Percentiles rank a stretch among this genome's conserved stretches.
Evolutionary conservation across 2,329 filamentous ascomycete genomes (phyloP).

Genomic region (Aureobasidium sp.): DNA sequence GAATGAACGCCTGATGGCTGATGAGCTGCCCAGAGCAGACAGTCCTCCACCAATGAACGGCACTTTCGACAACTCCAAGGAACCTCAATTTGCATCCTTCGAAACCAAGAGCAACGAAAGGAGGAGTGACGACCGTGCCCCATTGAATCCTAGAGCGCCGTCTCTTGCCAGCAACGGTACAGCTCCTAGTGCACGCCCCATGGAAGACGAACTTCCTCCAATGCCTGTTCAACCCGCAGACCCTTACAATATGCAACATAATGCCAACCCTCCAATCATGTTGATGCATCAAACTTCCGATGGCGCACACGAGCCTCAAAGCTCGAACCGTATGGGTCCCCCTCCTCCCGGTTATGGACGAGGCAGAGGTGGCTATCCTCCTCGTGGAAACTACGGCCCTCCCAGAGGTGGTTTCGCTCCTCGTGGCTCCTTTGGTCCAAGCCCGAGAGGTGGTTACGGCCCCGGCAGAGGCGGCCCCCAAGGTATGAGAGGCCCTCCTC

Average conservation of each 20-base stretch:
- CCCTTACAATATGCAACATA: conserved; percentile 25
- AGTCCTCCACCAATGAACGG: conserved; percentile 44
- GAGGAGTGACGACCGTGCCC: conserved; percentile 58
- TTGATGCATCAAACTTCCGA: conserved; percentile 40
- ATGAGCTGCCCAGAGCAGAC: conserved; percentile 37
- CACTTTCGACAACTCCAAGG: conserved; percentile 47
- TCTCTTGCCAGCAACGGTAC: conserved; percentile 36
- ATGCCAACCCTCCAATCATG: conserved; percentile 49
- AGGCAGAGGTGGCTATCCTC: conserved; percentile 21
- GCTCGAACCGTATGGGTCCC: conserved; percentile 26
- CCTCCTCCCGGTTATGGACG: conserved; percentile 20
- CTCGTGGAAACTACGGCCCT: conserved; percentile 13
- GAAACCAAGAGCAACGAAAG: conserved; percentile 51
- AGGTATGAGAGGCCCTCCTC: conserved; percentile 24
- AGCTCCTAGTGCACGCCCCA: conserved; percentile 26
- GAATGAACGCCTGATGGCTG: conserved; percentile 31
- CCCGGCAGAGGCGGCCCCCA: conserved; percentile 27
- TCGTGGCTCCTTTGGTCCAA: conserved; percentile 45
- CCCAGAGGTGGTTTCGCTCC: conserved; percentile 35
- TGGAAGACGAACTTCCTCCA: conserved; percentile 33
- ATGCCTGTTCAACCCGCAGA: conserved; percentile 21
- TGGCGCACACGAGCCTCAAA: conserved; percentile 33
- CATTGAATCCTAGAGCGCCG: conserved; percentile 57
- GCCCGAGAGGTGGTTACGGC: conserved; percentile 35
- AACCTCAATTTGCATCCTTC: conserved; percentile 53